phyloP scores from a whole-genome alignment of 352 stramenopile species.

The Pythium pyrilobum region DNA sequence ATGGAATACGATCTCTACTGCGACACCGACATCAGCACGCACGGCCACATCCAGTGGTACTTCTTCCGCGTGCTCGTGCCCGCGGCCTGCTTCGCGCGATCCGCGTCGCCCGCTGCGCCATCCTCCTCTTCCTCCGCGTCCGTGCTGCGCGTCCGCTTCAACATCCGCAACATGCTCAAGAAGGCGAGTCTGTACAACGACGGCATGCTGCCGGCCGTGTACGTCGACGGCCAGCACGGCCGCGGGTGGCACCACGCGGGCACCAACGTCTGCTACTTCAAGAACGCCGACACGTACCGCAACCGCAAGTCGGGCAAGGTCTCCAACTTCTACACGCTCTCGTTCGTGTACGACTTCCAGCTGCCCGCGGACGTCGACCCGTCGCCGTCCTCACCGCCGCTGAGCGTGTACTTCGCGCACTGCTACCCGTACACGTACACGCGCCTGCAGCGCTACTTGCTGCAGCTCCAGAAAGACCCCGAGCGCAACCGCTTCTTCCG shows the following conservation, averaged over 20 bases:
- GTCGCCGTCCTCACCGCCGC: neutral
- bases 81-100: neutral
- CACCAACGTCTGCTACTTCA: conserved; percentile 80
- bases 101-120: neutral
- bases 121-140: neutral
- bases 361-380: conserved; percentile 1
- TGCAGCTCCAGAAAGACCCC: conserved; percentile 49
- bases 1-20: conserved; percentile 75
- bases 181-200: conserved; percentile 82
- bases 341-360: conserved; percentile 69
- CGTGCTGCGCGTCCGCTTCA: conserved; percentile 53
- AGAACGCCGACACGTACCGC: conserved; percentile 65
- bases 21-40: conserved; percentile 62
- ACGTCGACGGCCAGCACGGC: conserved; percentile 20
- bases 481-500: conserved; percentile 41
- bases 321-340: conserved; percentile 64
- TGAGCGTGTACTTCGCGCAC: conserved; percentile 71
- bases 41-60: conserved; percentile 88
- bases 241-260: conserved; percentile 72
- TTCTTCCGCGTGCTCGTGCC: conserved; percentile 64
- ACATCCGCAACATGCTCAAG: conserved; percentile 87
- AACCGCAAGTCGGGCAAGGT: conserved; percentile 41
- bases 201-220: conserved; percentile 81
- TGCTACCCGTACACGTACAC: conserved; percentile 87
- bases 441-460: conserved; percentile 48